Evolutionary conservation across 257 asterid species (phyloP).

Genomic region (Buddleja alternifolia): DNA sequence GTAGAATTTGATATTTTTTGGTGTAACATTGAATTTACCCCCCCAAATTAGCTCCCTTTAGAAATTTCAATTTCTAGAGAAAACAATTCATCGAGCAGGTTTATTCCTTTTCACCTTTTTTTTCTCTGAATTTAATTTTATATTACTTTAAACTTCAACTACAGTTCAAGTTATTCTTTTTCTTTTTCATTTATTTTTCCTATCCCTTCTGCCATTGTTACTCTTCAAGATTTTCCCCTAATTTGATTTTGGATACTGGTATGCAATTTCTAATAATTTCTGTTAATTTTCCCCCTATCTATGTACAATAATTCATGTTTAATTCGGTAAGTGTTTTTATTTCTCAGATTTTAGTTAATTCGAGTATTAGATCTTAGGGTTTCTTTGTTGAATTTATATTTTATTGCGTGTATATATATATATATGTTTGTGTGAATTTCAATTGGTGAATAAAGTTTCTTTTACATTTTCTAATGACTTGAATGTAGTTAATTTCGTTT

Average conservation of each 20-base stretch:
- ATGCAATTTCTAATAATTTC: slow-evolving; percentile 26
- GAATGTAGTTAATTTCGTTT: slow-evolving; percentile 22
- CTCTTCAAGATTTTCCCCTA: slow-evolving; percentile 27
- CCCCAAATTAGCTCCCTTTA: background rate
- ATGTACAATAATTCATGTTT: slow-evolving; percentile 22
- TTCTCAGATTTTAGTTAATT: slow-evolving; percentile 17
- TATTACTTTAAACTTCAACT: slow-evolving; percentile 37
- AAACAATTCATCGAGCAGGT: slow-evolving; percentile 36
- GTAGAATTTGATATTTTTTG: too few relatives aligned
- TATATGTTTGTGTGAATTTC: slow-evolving; percentile 7
- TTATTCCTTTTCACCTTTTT: slow-evolving; percentile 7
- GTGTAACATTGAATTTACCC: too few relatives aligned
- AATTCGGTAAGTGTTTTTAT: slow-evolving; percentile 12
- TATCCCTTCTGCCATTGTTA: slow-evolving; percentile 24
- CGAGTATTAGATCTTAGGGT: slow-evolving; percentile 47
- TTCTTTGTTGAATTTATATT: slow-evolving; percentile 17
- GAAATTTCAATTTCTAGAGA: background rate
- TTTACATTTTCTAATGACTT: slow-evolving; percentile 20
- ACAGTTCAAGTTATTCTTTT: slow-evolving; percentile 44
- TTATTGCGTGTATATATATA: background rate
- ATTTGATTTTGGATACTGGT: slow-evolving; percentile 37
- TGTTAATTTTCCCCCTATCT: background rate
- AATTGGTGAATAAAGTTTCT: slow-evolving; percentile 29
- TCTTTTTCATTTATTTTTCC: slow-evolving; percentile 1
- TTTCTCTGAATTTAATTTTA: slow-evolving; percentile 25